Evolutionary conservation across 805 yeast species (phyloP).

Genomic region (Hanseniaspora clermontiae): DNA sequence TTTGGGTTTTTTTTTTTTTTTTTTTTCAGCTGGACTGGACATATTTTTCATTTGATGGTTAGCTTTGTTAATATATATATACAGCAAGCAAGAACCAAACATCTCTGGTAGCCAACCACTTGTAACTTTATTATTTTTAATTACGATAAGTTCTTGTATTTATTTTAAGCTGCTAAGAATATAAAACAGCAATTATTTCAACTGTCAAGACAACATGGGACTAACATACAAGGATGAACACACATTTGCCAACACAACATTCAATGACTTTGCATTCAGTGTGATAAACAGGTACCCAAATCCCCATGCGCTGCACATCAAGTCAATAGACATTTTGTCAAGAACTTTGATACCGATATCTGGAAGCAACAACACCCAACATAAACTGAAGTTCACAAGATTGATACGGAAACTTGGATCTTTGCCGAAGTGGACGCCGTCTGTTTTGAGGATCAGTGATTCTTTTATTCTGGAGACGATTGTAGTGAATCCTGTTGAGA

Average conservation of each 20-base stretch:
- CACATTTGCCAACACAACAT: constrained; percentile 43
- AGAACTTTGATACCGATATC: background rate
- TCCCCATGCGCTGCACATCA: constrained; percentile 77
- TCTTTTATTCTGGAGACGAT: constrained; percentile 9
- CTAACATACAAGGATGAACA: constrained; percentile 37
- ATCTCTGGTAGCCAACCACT: too few relatives aligned
- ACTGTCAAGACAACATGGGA: background rate
- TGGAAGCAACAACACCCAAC: constrained; percentile 31
- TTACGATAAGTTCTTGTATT: too few relatives aligned
- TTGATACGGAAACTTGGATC: constrained; percentile 68
- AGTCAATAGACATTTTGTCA: constrained; percentile 55
- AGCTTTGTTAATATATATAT: too few relatives aligned
- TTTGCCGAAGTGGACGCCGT: constrained; percentile 56
- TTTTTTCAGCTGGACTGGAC: too few relatives aligned
- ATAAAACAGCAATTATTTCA: background rate
- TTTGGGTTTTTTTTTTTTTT: too few relatives aligned
- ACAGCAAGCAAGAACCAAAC: too few relatives aligned
- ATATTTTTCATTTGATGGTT: too few relatives aligned
- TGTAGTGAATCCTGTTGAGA: background rate
- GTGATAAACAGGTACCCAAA: constrained; percentile 59
- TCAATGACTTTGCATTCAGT: constrained; percentile 62
- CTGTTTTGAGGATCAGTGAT: constrained; percentile 9
- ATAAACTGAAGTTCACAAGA: constrained; percentile 56
- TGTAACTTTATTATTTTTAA: too few relatives aligned
- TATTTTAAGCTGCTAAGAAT: too few relatives aligned